Evolutionary conservation across 805 yeast genomes (phyloP), one percentile per base, ranked within the genome.

Genomic region (Zygosaccharomyces lentus): DNA sequence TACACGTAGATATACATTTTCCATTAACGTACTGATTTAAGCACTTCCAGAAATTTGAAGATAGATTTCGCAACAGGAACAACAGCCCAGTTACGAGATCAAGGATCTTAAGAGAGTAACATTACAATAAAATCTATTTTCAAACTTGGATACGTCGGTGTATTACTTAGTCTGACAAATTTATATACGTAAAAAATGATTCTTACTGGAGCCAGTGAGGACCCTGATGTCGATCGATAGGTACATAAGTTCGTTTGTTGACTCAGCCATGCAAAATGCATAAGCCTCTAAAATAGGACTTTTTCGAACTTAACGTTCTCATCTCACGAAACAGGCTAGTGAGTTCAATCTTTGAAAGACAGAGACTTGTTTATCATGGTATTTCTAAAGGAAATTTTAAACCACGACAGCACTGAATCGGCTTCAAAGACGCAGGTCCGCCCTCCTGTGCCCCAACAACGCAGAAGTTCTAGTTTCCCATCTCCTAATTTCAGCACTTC

Each of bases 311-410:
- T 13, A 4, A 6, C 32, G 8, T 29, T n/a, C n/a, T 3, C 13
- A 29, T 29, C 16, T 13, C 4, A 29, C 8, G n/a, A 29, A 7
- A 29, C 32, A 5, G 9, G 15, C n/a, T 12, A 16, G 16, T 13
- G 12, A 25, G 3, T 9, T 25, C 29, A 10, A 25, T 10, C 12
- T 25, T 25, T 25, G 29, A 25, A 9, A 25, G 12, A 25, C 29
- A 4, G 12, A 4, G 10, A 12, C 6, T 26, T 27, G 34, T 17
- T 38, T 10, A 4, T 26, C 10, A 53, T 53, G 57, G 57, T 53
- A 12, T 47, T 48, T 27, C 34, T 53, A 17, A 53, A 49, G 35
- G 55, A 53, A 41, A 45, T 53, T 30, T 37, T 53, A 35, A 53
- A 53, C 35, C 47, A 51, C 23, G 57, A 53, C 30, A 24, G 40